Evolutionary conservation across 1,139 yeast species (phyloP), one percentile per base, ranked within the genome.

Genomic region (Schwanniomyces etchellsii): DNA sequence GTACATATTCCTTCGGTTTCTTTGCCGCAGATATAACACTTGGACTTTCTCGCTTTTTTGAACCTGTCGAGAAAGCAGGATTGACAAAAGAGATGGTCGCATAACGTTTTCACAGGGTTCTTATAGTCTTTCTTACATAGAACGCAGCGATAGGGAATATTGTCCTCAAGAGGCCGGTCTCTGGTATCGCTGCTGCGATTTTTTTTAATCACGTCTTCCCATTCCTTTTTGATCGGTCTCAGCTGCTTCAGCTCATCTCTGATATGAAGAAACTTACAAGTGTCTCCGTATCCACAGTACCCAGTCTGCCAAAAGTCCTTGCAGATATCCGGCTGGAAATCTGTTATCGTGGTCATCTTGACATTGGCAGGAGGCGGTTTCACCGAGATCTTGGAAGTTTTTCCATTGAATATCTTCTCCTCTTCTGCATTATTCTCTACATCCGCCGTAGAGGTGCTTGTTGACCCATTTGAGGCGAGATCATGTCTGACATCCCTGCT

Each of bases 241-340:
- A 81, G 83, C 24, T 80, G 80, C 39, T 73, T 77, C 56, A 82
- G 83, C 51, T 88, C 96, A 42, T 85, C 96, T 50, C 98, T 60
- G 9, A 84, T 74, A 50, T 93, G 98, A 18, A 91, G 55, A 53
- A 93, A 93, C 59, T 91, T 93, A 61, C 99, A 93, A n/a, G 94
- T 81, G 47, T 93, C 98, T 5, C 99, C 99, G 51, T 81, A 93
- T 4, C 97, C 97, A 65, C 98, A 93, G 50, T 78, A 89, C 0
- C 98, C 98, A 0, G 95, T 89, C 44, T 82, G 86, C 37, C 79
- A 74, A 54, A 74, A 93, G 53, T 93, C 97, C 48, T 91, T 93
- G 51, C 98, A 93, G 3, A 93, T 81, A 50, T 91, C 97, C 0
- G 95, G 94, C 48, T 86, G 96, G 51, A 81, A 91, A 48, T 91